A percentile compares a stretch with the other conserved stretches of the same genome.
phyloP scores from a whole-genome alignment of 2,329 filamentous ascomycete species.

The Alternaria gaisen region DNA sequence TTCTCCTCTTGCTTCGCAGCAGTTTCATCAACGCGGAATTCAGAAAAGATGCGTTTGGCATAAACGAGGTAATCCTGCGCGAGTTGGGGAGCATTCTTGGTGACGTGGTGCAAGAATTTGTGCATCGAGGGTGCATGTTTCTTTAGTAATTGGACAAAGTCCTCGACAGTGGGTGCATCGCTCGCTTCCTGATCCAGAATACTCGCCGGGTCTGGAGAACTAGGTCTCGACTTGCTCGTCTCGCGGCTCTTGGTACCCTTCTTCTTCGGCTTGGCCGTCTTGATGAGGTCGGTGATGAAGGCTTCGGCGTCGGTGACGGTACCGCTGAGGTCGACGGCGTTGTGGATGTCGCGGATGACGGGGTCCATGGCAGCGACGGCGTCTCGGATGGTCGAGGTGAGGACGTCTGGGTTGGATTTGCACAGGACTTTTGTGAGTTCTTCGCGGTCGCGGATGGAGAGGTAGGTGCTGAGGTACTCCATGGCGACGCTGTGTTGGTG shows the following conservation, averaged over 20 bases:
- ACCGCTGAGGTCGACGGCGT: conserved; percentile 73
- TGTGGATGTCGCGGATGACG: conserved; percentile 75
- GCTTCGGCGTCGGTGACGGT: conserved; percentile 72
- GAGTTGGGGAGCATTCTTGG: conserved; percentile 72
- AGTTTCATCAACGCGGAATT: conserved; percentile 59
- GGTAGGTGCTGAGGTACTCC: conserved; percentile 74
- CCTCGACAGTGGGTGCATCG: conserved; percentile 68
- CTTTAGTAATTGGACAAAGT: conserved; percentile 73
- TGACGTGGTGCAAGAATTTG: conserved; percentile 75
- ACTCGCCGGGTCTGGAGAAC: conserved; percentile 36
- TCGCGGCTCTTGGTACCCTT: conserved; percentile 38
- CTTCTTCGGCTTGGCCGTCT: conserved; percentile 55
- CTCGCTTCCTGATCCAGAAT: conserved; percentile 30
- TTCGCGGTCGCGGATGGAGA: conserved; percentile 77
- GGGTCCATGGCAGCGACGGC: conserved; percentile 74
- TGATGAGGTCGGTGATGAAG: conserved; percentile 77
- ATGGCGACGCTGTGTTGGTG: conserved; percentile 70
- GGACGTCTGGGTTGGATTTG: conserved; percentile 72
- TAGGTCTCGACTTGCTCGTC: conserved; percentile 30
- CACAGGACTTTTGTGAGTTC: conserved; percentile 73
- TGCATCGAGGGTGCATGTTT: conserved; percentile 71
- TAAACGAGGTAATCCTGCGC: conserved; percentile 69
- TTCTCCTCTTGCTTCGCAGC: conserved; percentile 29
- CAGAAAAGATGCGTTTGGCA: conserved; percentile 64
- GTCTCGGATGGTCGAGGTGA: conserved; percentile 74